A percentile compares a stretch with the other conserved stretches of the same genome.
Evolutionary conservation across 176 grass and related monocot species (phyloP).

Genomic region (Bonia amplexicaulis): DNA sequence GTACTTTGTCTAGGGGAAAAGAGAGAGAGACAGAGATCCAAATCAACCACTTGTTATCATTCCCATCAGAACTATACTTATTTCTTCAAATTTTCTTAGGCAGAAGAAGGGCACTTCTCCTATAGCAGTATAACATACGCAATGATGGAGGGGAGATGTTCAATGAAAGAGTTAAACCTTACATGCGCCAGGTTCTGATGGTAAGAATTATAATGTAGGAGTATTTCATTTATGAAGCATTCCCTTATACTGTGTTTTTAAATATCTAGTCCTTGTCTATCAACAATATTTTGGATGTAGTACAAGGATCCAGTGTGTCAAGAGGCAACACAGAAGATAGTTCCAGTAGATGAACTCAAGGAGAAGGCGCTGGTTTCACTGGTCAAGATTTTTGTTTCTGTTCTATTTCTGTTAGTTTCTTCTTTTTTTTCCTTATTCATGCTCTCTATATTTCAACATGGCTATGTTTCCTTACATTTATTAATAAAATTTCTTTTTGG

Average conservation of each 20-base stretch:
- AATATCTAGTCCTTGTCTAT: constrained; percentile 18
- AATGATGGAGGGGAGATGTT: constrained; percentile 54
- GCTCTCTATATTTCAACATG: not conserved
- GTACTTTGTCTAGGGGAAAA: not conserved
- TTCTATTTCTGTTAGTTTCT: not conserved
- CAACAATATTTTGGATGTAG: constrained; percentile 41
- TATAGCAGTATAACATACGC: constrained; percentile 45
- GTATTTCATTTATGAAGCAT: constrained; percentile 5
- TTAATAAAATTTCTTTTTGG: not conserved
- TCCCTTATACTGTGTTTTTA: constrained; percentile 15
- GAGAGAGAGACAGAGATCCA: not conserved
- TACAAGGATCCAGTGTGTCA: constrained; percentile 72
- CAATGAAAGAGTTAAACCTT: constrained; percentile 55
- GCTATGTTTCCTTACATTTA: not conserved
- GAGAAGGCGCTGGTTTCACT: constrained; percentile 79
- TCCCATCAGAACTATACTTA: constrained; percentile 3
- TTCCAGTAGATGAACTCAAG: constrained; percentile 74
- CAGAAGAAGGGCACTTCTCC: constrained; percentile 80
- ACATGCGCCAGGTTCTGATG: constrained; percentile 68
- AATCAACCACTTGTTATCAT: not conserved
- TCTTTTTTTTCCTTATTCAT: not conserved
- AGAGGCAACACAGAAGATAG: constrained; percentile 65
- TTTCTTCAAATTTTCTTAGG: constrained; percentile 46
- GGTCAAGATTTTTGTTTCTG: constrained; percentile 63
- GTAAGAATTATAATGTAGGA: constrained; percentile 38